phyloP scores from a whole-genome alignment of 495 filamentous ascomycete genomes.

The Podospora anserina region DNA sequence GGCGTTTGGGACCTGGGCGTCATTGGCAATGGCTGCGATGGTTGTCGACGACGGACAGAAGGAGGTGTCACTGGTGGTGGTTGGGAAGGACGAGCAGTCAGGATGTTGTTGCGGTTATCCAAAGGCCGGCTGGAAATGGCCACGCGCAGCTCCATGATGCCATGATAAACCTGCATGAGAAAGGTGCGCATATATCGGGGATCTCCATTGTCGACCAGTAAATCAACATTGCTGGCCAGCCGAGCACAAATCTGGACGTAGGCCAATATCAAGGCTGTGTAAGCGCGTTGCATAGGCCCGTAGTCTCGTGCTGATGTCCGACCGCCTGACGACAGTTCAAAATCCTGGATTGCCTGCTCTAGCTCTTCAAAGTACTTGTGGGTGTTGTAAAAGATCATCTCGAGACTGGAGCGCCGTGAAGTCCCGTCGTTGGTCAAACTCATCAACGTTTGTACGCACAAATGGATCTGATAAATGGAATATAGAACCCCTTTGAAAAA shows the following conservation, averaged over 20 bases:
- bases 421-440: constrained; percentile 64
- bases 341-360: constrained; percentile 65
- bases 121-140: constrained; percentile 25
- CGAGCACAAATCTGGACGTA: constrained; percentile 70
- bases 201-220: constrained; percentile 68
- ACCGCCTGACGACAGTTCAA: constrained; percentile 51
- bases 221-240: constrained; percentile 60
- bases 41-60: constrained; percentile 9
- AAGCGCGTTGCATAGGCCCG: constrained; percentile 59
- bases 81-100: background rate
- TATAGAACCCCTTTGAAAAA: constrained; percentile 81
- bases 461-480: constrained; percentile 75
- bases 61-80: constrained; percentile 8
- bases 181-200: constrained; percentile 72
- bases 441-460: constrained; percentile 63
- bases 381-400: constrained; percentile 71
- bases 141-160: constrained; percentile 66
- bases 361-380: constrained; percentile 67
- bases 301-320: constrained; percentile 51
- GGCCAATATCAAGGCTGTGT: constrained; percentile 64
- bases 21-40: background rate
- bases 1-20: background rate
- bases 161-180: constrained; percentile 72
- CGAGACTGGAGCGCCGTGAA: constrained; percentile 64
- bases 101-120: background rate